Conservation (phyloP, 2,329 filamentous ascomycete genomes). For the Plenodomus biglobosus region DNA sequence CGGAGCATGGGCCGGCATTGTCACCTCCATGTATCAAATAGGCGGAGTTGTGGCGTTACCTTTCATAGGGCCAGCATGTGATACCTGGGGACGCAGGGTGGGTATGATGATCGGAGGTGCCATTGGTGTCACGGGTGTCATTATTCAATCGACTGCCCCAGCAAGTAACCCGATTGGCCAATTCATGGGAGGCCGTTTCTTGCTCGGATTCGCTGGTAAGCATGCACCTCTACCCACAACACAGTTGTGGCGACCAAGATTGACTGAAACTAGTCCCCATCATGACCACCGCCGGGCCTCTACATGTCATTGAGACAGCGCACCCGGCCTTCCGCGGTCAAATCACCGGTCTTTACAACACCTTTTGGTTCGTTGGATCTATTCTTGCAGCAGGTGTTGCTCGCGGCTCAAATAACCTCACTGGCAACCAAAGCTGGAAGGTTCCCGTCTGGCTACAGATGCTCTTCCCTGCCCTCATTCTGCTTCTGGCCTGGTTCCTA, state of each 20-base stretch:
- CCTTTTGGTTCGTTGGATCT: slow-evolving; percentile 48
- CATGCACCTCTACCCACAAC: too few species aligned
- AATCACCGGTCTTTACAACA: slow-evolving; percentile 49
- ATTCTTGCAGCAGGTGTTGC: slow-evolving; percentile 31
- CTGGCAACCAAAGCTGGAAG: slow-evolving; percentile 22
- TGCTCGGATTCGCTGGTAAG: slow-evolving; percentile 59
- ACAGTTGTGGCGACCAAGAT: neutral
- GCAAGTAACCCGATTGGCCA: slow-evolving; percentile 45
- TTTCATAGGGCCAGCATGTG: slow-evolving; percentile 50
- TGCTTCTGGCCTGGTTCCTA: slow-evolving; percentile 52
- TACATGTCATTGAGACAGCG: slow-evolving; percentile 61
- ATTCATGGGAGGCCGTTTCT: slow-evolving; percentile 60
- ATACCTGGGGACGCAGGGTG: slow-evolving; percentile 45
- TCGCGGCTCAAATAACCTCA: slow-evolving; percentile 23
- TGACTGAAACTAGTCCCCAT: slow-evolving; percentile 46
- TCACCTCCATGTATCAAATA: slow-evolving; percentile 53
- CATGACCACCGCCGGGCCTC: slow-evolving; percentile 58
- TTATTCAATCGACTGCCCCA: slow-evolving; percentile 51
- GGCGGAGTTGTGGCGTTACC: slow-evolving; percentile 50
- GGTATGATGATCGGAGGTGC: slow-evolving; percentile 58
- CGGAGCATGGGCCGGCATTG: slow-evolving; percentile 50
- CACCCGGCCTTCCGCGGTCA: slow-evolving; percentile 61
- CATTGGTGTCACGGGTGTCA: slow-evolving; percentile 53
- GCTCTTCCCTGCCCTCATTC: slow-evolving; percentile 44
- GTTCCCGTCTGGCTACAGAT: slow-evolving; percentile 33